Base-by-base conservation (phyloP, 164 flowering plant species). In the Aristolochia fimbriata region DNA sequence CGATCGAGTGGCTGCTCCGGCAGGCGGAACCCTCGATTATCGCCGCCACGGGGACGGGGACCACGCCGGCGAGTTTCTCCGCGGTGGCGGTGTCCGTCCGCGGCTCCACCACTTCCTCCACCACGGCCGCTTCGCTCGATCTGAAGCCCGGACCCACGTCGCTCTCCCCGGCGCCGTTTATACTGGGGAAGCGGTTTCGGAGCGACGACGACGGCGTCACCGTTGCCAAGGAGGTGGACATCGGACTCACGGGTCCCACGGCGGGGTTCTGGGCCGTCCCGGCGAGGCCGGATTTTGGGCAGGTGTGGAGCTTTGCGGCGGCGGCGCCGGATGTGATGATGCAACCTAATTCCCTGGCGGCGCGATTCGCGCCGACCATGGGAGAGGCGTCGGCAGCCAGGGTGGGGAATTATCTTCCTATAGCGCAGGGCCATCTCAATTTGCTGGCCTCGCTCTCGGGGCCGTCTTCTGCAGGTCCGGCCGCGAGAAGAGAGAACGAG, bases 21-120 rank as follows among this genome's bases (percentile, higher is more conserved):
- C 97, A 89, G 57, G 97, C 94, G 24, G 97, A 87, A 79, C 97
- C 94, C 0, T 81, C 95, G n/a, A 87, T 89, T 51, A 82, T 87
- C 48, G 97, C 97, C 31, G 94, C 95, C 57, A 89, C 95, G 33
- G 97, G 97, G 2, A 82, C 94, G 6, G 91, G 95, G 1, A 90
- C 97, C 50, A 87, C 87, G 22, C 93, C 93, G 0, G 91, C 94
- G 1, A 73, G 68, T 62, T 86, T 88, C 83, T 88, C 94, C 21
- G 70, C 89, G 33, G 80, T 81, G 17, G 70, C 91, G 13, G 77
- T 77, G 37, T 78, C 91, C 55, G 61, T 78, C 11, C 76, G 82
- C 22, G 66, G 65, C 43, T 65, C 68, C 37, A 55, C 72, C 0
- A 20, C 65, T 27, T 47, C 73, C 14, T 59, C 80, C 43, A 56